A percentile compares a stretch with the other conserved stretches of the same genome.
Evolutionary conservation across 2,329 filamentous ascomycete species (phyloP).

Genomic region (Whalleya microplaca): DNA sequence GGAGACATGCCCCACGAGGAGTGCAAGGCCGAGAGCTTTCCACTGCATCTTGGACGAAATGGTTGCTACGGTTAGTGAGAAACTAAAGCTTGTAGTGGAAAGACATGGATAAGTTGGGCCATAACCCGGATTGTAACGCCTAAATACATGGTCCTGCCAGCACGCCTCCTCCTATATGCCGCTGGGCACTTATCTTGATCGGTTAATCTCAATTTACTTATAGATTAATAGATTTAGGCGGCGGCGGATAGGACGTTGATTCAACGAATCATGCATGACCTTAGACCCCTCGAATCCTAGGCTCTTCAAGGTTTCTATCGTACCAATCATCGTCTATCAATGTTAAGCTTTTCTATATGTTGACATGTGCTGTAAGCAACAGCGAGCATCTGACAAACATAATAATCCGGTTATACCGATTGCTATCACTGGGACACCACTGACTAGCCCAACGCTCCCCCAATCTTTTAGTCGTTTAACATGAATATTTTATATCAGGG

Average conservation of each 20-base stretch:
- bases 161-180: conserved; percentile 16
- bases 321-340: conserved; percentile 19
- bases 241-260: conserved; percentile 13
- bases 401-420: too few relatives aligned
- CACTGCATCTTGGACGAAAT: conserved; percentile 28
- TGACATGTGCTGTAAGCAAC: neutral
- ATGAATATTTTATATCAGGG: too few relatives aligned
- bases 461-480: too few relatives aligned
- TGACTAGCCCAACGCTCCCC: too few relatives aligned
- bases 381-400: too few relatives aligned
- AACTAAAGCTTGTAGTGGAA: conserved; percentile 14
- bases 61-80: conserved; percentile 12
- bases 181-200: conserved; percentile 7
- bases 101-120: conserved; percentile 4
- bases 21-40: conserved; percentile 24
- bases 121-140: conserved; percentile 14
- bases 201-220: conserved; percentile 16
- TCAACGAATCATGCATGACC: conserved; percentile 18
- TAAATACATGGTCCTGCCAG: conserved; percentile 26
- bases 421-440: too few relatives aligned
- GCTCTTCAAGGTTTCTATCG: conserved; percentile 17
- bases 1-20: conserved; percentile 24
- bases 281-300: conserved; percentile 12
- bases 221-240: conserved; percentile 27
- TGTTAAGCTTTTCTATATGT: conserved; percentile 4